Evolutionary conservation across 2,329 filamentous ascomycete genomes (phyloP).

Genomic region (Dendryphion nanum): DNA sequence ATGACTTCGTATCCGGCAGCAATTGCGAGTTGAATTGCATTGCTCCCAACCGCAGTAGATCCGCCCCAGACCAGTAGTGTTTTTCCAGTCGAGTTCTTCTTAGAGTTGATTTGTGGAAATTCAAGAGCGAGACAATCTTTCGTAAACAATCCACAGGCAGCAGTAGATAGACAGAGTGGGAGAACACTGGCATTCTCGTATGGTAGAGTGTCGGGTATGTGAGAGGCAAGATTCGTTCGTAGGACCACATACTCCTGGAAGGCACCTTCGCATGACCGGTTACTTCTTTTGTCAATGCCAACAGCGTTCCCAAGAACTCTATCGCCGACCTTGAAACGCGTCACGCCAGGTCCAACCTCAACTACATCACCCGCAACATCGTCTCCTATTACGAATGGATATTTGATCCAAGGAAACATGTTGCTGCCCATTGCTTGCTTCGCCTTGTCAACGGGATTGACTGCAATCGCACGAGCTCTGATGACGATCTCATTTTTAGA

Average conservation of each 20-base stretch:
- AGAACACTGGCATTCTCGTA: conserved; percentile 9
- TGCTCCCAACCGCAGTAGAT: conserved; percentile 47
- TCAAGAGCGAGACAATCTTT: conserved; percentile 4
- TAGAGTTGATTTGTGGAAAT: conserved; percentile 9
- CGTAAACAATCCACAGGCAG: conserved; percentile 2
- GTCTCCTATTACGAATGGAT: conserved; percentile 10
- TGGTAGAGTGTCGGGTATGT: conserved; percentile 22
- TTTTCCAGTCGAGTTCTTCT: neutral
- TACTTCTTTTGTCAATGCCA: conserved; percentile 4
- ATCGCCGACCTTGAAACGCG: conserved; percentile 42
- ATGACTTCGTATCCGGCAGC: conserved; percentile 46
- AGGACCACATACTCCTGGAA: conserved; percentile 16
- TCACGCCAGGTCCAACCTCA: conserved; percentile 40
- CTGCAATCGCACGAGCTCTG: conserved; percentile 38
- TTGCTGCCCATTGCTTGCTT: conserved; percentile 6
- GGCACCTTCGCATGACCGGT: conserved; percentile 22
- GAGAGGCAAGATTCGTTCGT: conserved; percentile 10
- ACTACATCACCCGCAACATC: conserved; percentile 52
- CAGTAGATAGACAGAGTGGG: conserved; percentile 7
- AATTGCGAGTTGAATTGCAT: conserved; percentile 50
- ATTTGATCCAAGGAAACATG: conserved; percentile 5
- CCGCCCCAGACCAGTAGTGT: conserved; percentile 50
- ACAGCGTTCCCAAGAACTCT: conserved; percentile 42
- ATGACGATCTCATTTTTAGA: conserved; percentile 40
- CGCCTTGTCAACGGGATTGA: conserved; percentile 12